These are phyloP conservation scores for Aspergillus olivimuriae DNA, from an alignment of 495 filamentous ascomycete genomes.

Conservation along the genomic window DNA sequence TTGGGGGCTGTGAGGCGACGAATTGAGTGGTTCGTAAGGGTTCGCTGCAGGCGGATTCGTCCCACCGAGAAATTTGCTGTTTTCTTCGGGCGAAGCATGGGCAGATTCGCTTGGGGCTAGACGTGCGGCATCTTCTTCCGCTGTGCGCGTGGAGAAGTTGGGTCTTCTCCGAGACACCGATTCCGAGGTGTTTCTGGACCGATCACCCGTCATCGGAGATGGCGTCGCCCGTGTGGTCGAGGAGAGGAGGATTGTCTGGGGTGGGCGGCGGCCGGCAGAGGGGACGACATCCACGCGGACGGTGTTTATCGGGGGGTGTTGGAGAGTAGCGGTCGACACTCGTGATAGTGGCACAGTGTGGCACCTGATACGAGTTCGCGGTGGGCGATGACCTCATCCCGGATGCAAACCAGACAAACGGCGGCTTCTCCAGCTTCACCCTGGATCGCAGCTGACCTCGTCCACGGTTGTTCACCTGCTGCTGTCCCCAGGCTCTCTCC, in stretches of 20 bases:
- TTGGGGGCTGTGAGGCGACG: slow-evolving; percentile 11
- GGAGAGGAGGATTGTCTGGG: too few relatives aligned
- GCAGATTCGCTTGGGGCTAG: slow-evolving; percentile 35
- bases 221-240: too few relatives aligned
- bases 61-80: slow-evolving; percentile 17
- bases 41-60: slow-evolving; percentile 17
- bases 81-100: slow-evolving; percentile 15
- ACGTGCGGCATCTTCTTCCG: slow-evolving; percentile 49
- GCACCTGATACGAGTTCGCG: too few relatives aligned
- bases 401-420: slow-evolving; percentile 22
- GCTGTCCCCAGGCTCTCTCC: too few relatives aligned
- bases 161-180: slow-evolving; percentile 36
- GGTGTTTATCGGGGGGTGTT: too few relatives aligned
- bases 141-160: slow-evolving; percentile 48
- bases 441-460: too few relatives aligned
- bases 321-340: too few relatives aligned
- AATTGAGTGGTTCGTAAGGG: slow-evolving; percentile 27
- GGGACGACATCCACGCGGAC: not conserved
- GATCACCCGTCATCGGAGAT: slow-evolving; percentile 20
- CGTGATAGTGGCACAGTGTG: too few relatives aligned
- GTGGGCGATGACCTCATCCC: slow-evolving; percentile 9
- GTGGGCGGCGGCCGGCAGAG: not conserved
- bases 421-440: slow-evolving; percentile 9
- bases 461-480: too few relatives aligned
- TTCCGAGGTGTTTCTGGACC: slow-evolving; percentile 18